These are phyloP conservation scores for Talaromyces funiculosus DNA, from an alignment of 2,329 filamentous ascomycete genomes.

Conservation along the genomic window DNA sequence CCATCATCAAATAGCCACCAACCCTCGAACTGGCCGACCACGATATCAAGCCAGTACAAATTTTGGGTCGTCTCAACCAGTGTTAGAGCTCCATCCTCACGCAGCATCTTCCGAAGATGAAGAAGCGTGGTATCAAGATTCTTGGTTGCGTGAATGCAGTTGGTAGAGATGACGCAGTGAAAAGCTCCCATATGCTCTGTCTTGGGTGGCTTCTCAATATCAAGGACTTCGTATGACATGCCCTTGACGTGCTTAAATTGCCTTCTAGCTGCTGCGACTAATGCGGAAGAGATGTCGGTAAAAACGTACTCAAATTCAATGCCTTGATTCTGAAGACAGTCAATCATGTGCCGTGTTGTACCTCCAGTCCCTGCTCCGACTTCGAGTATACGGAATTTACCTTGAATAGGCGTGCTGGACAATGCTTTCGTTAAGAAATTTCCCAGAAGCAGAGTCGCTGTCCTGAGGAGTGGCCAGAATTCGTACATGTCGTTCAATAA, in stretches of 20 bases:
- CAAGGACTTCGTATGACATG: too few species aligned
- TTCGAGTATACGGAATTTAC: too few species aligned
- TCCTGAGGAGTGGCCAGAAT: slow-evolving; percentile 3
- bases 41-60: slow-evolving; percentile 28
- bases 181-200: too few species aligned
- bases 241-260: too few species aligned
- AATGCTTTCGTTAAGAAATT: background rate
- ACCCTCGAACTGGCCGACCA: slow-evolving; percentile 35
- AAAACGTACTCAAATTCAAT: too few species aligned
- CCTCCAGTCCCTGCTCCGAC: too few species aligned
- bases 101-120: background rate
- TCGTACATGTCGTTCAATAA: slow-evolving; percentile 5
- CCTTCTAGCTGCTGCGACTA: too few species aligned
- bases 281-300: too few species aligned
- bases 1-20: slow-evolving; percentile 38
- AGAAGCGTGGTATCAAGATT: background rate
- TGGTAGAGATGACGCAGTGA: background rate
- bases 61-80: slow-evolving; percentile 28
- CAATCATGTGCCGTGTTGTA: too few species aligned
- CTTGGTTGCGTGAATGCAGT: background rate
- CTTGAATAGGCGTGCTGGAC: too few species aligned
- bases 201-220: too few species aligned
- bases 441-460: background rate
- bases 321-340: too few species aligned
- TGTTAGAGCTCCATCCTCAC: background rate